Percentiles rank a stretch among this genome's conserved stretches.
Evolutionary conservation across 768 basidiomycete species (phyloP).

Genomic region (Candolleomyces aberdarensis): DNA sequence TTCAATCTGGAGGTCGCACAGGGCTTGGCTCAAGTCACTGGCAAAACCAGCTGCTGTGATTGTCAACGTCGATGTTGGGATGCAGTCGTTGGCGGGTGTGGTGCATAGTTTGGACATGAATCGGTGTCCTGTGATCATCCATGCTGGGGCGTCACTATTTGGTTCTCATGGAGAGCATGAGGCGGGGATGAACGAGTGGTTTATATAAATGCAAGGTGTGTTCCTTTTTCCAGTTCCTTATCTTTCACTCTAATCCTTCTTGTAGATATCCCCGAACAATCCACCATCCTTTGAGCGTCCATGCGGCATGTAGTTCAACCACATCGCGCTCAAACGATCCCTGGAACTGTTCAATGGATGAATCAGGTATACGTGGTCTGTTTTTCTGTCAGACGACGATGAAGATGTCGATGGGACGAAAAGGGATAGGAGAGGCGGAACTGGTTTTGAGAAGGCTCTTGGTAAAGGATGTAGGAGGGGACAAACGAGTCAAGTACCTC

Average conservation of each 20-base stretch:
- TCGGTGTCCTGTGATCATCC: slow-evolving; percentile 65
- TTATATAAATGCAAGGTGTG: slow-evolving; percentile 68
- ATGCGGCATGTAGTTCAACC: slow-evolving; percentile 68
- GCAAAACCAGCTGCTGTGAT: slow-evolving; percentile 69
- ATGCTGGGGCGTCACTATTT: slow-evolving; percentile 68
- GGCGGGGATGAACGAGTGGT: slow-evolving; percentile 70
- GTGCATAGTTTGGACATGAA: slow-evolving; percentile 68
- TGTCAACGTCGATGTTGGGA: slow-evolving; percentile 72
- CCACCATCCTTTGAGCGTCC: slow-evolving; percentile 69
- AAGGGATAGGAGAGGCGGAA: slow-evolving; percentile 47
- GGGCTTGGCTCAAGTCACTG: slow-evolving; percentile 63
- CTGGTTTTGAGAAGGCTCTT: slow-evolving; percentile 51
- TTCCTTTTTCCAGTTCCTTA: background rate
- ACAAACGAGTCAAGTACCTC: slow-evolving; percentile 3
- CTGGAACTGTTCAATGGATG: slow-evolving; percentile 51
- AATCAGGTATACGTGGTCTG: slow-evolving; percentile 55
- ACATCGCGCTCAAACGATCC: slow-evolving; percentile 46
- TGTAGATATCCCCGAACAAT: slow-evolving; percentile 67
- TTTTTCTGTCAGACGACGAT: slow-evolving; percentile 20
- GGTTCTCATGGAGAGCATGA: slow-evolving; percentile 52
- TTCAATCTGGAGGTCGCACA: slow-evolving; percentile 42
- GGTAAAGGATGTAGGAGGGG: background rate
- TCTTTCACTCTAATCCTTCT: background rate
- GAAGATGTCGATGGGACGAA: slow-evolving; percentile 35
- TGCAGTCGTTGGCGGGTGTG: slow-evolving; percentile 68